phyloP scores from a whole-genome alignment of 768 basidiomycete species.

The Hemileccinum impolitum region DNA sequence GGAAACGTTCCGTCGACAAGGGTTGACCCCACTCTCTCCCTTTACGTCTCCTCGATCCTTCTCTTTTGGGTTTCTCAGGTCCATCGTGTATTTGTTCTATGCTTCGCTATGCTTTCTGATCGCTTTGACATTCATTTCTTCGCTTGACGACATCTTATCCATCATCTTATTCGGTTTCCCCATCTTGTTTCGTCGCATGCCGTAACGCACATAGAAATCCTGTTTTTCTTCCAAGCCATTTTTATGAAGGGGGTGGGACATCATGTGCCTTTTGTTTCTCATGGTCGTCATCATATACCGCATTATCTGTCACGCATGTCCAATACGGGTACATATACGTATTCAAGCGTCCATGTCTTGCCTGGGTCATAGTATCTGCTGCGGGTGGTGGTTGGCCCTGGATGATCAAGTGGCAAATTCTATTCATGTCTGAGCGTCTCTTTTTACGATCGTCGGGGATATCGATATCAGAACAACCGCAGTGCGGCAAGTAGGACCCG shows the following conservation, averaged over 20 bases:
- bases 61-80: background rate
- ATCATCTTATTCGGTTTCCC: constrained; percentile 28
- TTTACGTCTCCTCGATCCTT: background rate
- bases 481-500: too few species aligned
- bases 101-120: constrained; percentile 25
- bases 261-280: constrained; percentile 13
- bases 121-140: constrained; percentile 11
- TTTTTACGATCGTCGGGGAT: too few species aligned
- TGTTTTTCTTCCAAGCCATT: background rate
- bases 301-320: constrained; percentile 4
- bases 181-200: constrained; percentile 19
- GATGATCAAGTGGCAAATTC: too few species aligned
- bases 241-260: constrained; percentile 10
- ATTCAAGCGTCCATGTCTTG: background rate
- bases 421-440: too few species aligned
- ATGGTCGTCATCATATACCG: constrained; percentile 12
- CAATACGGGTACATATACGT: background rate
- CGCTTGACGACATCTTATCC: constrained; percentile 26
- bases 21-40: background rate
- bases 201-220: constrained; percentile 27
- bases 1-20: constrained; percentile 31
- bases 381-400: too few species aligned
- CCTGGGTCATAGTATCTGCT: too few species aligned
- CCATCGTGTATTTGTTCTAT: constrained; percentile 12
- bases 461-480: too few species aligned